Evolutionary conservation across 2,329 filamentous ascomycete species (phyloP), one percentile per base, ranked within the genome.

Genomic region (Botryotinia globosa): DNA sequence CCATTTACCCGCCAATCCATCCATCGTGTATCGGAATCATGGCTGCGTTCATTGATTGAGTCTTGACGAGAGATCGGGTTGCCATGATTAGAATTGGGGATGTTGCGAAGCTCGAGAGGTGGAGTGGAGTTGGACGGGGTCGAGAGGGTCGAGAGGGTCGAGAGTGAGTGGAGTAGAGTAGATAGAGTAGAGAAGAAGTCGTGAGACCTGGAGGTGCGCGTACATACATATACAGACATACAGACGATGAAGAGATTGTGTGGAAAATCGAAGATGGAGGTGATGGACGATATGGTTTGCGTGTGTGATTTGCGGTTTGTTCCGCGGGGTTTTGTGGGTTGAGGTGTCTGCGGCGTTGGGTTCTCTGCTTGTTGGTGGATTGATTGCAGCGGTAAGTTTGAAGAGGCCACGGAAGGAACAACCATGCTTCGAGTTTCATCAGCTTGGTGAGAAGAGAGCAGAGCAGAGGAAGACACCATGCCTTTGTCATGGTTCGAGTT

Each of bases 401-500:
- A 56, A 14, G 58, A 37, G 22, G 37, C 12, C 12, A 3, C 34
- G 2, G 22, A 39, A 4, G 34, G 22, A 61, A 8, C 32, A n/a
- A 4, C 12, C 58, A 32, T 45, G 2, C 4, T 44, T 63, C 61
- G 61, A 32, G 61, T 64, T 45, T 64, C n/a, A 32, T 64, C 37
- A n/a, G 62, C 29, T 29, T 18, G n/a, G 39, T 4, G 14, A 5
- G 25, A 12, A 22, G 2, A 39, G 20, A 22, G 5, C 18, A 45
- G 18, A 45, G 6, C 3, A 58, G 54, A 18, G 79, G 29, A 73
- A 76, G 54, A 77, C 74, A 5, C 75, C 75, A 72, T 65, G 42
- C 12, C 16, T 48, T 65, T 48, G 29, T 48, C 63, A 34, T 34
- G 12, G 44, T 48, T 62, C 37, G 44, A 65, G 44, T 18, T n/a